phyloP scores from a whole-genome alignment of 345 rosid species.

The Hirschfeldia incana region DNA sequence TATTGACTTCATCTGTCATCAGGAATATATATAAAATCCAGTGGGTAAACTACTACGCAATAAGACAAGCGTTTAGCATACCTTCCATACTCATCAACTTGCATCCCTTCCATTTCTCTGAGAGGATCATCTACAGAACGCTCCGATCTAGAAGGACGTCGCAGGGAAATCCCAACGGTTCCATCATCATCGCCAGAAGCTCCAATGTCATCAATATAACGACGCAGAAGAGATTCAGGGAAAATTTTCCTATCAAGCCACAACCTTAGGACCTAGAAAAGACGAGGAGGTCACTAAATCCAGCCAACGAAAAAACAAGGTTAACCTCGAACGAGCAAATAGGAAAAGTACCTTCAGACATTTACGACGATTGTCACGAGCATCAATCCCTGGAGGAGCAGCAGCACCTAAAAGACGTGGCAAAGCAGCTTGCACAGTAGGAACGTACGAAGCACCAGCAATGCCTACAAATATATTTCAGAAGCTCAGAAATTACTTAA shows the following conservation, averaged over 20 bases:
- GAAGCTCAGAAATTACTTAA: conserved; percentile 7
- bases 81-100: conserved; percentile 99
- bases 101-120: conserved; percentile 99
- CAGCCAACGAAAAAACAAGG: conserved; percentile 5
- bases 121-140: conserved; percentile 95
- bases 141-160: conserved; percentile 93
- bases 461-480: conserved; percentile 52
- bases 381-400: conserved; percentile 82
- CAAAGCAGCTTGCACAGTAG: conserved; percentile 87
- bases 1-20: conserved; percentile 23
- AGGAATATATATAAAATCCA: background rate
- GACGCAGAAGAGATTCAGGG: conserved; percentile 74
- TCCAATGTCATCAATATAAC: conserved; percentile 82
- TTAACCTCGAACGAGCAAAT: conserved; percentile 5
- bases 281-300: conserved; percentile 28
- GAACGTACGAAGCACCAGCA: conserved; percentile 92
- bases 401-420: conserved; percentile 96
- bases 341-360: conserved; percentile 78
- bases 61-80: conserved; percentile 33
- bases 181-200: conserved; percentile 77
- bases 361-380: conserved; percentile 95
- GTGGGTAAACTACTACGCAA: background rate
- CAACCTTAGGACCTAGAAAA: conserved; percentile 71
- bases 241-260: conserved; percentile 95
- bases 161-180: conserved; percentile 56